Percentiles rank a stretch among this genome's conserved stretches.
Conservation (phyloP, 129 eudicot genomes). For the Calendula officinalis region DNA sequence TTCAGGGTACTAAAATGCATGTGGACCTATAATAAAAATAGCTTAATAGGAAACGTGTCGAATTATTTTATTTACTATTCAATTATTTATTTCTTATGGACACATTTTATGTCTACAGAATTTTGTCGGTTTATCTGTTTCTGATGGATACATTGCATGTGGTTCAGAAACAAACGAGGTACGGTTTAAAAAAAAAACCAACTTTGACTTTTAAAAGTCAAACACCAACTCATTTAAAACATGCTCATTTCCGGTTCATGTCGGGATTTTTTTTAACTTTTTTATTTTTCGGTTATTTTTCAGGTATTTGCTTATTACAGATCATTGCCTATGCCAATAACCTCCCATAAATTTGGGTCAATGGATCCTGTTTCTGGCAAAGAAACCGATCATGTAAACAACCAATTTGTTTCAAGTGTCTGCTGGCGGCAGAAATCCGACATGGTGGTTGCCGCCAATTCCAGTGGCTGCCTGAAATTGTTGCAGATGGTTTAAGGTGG, state of each 20-base stretch:
- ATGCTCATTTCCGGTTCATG: background rate
- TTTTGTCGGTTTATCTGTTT: conserved; percentile 53
- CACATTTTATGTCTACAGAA: conserved; percentile 28
- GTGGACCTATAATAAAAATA: too few relatives aligned
- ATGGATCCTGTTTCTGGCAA: conserved; percentile 77
- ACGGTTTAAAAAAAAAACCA: background rate
- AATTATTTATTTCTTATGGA: background rate
- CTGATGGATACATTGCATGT: conserved; percentile 50
- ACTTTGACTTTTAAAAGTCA: conserved; percentile 13
- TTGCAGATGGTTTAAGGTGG: conserved; percentile 44
- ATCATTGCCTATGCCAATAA: conserved; percentile 90
- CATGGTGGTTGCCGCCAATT: conserved; percentile 82
- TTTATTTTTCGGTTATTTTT: background rate
- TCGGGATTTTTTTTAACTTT: background rate
- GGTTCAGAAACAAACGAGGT: conserved; percentile 55
- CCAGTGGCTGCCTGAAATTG: conserved; percentile 78
- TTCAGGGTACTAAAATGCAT: too few relatives aligned
- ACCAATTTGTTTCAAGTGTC: conserved; percentile 90
- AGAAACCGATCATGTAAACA: conserved; percentile 70
- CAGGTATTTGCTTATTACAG: conserved; percentile 81
- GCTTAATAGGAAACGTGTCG: too few relatives aligned
- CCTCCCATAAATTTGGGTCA: conserved; percentile 80
- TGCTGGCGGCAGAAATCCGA: conserved; percentile 87
- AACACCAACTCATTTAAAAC: background rate
- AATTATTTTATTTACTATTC: background rate